Percentiles rank a stretch among this genome's conserved stretches.
These are phyloP conservation scores for Apiotrichum montevideense DNA, from an alignment of 1,284 basidiomycete species.

Conservation along the genomic window DNA sequence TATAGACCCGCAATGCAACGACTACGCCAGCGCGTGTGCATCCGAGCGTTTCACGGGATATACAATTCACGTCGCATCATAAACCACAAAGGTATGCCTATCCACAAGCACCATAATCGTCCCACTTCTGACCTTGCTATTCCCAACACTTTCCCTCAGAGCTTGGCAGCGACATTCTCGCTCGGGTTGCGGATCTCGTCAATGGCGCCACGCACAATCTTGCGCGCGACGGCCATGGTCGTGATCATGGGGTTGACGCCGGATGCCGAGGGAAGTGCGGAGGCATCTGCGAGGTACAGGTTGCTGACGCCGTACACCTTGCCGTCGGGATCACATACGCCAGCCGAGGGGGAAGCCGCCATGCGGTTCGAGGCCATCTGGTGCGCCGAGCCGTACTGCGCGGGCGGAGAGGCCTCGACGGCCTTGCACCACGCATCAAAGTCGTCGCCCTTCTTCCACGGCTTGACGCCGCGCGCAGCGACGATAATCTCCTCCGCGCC, in stretches of 20 bases:
- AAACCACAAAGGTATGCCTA: too few relatives aligned
- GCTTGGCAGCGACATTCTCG: neutral
- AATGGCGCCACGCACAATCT: conserved; percentile 13
- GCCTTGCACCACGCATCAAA: conserved; percentile 31
- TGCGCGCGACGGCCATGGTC: conserved; percentile 25
- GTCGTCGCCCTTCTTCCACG: conserved; percentile 20
- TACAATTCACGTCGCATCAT: too few relatives aligned
- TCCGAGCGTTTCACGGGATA: too few relatives aligned
- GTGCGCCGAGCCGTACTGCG: conserved; percentile 32
- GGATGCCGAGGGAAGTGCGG: conserved; percentile 44
- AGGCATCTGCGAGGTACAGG: conserved; percentile 50
- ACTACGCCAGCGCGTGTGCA: too few relatives aligned
- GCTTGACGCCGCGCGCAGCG: conserved; percentile 31
- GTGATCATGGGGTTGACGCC: conserved; percentile 52
- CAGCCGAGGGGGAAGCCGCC: conserved; percentile 36
- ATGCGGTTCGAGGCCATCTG: conserved; percentile 50
- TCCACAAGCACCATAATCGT: too few relatives aligned
- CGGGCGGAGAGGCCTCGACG: conserved; percentile 20
- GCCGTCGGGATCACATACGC: conserved; percentile 46
- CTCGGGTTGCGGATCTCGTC: neutral
- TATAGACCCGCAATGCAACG: too few relatives aligned
- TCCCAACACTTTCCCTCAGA: neutral
- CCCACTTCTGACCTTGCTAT: too few relatives aligned
- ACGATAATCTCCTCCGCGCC: conserved; percentile 48
- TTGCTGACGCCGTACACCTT: conserved; percentile 46